These are phyloP conservation scores for Saccharomycopsis oosterbeekiorum DNA, from an alignment of 805 yeast species.

Conservation along the genomic window DNA sequence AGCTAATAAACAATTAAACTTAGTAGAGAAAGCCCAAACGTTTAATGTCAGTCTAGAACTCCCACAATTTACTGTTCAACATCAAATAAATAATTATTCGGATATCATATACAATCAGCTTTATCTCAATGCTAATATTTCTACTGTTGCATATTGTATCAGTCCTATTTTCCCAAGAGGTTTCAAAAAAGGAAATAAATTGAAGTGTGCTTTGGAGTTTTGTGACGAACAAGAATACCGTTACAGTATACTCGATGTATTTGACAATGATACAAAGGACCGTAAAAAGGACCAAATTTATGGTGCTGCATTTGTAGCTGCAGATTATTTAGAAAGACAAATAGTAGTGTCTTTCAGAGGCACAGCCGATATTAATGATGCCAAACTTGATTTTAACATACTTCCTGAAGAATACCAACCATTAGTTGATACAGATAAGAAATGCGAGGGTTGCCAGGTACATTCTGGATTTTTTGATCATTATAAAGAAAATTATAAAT, in stretches of 20 bases:
- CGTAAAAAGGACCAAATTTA: background rate
- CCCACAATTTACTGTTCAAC: background rate
- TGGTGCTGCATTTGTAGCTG: constrained; percentile 47
- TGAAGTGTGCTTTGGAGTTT: constrained; percentile 12
- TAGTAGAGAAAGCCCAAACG: background rate
- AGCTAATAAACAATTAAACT: background rate
- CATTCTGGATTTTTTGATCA: constrained; percentile 57
- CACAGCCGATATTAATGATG: constrained; percentile 49
- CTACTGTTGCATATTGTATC: constrained; percentile 14
- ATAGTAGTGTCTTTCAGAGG: constrained; percentile 54
- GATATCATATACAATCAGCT: constrained; percentile 11
- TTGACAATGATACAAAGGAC: background rate
- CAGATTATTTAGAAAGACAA: constrained; percentile 35
- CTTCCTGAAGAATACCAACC: constrained; percentile 24
- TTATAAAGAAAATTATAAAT: constrained; percentile 31
- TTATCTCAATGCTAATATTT: constrained; percentile 12
- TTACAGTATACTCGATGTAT: constrained; percentile 9
- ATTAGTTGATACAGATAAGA: constrained; percentile 13
- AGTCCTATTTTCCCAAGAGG: background rate
- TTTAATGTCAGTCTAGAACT: background rate
- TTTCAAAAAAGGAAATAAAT: constrained; percentile 1
- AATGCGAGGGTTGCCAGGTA: constrained; percentile 45
- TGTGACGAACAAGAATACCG: constrained; percentile 6
- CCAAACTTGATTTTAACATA: constrained; percentile 48
- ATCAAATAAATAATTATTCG: background rate